Base-by-base conservation (phyloP, 2,329 filamentous ascomycete genomes). In the Aspergillus sp. region DNA sequence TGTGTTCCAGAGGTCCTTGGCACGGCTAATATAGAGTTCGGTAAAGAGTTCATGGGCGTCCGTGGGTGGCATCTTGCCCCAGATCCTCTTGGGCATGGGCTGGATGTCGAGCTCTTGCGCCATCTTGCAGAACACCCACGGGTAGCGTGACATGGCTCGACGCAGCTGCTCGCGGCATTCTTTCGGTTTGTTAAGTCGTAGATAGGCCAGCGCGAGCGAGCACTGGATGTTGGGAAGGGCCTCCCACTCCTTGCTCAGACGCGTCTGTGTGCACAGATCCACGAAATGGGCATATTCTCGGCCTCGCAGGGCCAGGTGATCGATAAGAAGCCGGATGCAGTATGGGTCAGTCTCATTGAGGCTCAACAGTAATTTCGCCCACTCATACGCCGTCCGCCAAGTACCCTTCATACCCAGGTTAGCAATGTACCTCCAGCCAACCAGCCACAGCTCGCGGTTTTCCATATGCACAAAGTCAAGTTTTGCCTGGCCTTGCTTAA, bases 401-500 rank as follows among this genome's bases (percentile, higher is more conserved):
- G 94, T 97, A n/a, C 93, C 92, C 68, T 96, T 94, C 78, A 92
- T 88, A 15, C 92, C 84, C 21, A 99, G 81, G 66, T 91, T 95
- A 67, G 86, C 87, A 69, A 98, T 89, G 70, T 97, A 97, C 67
- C 93, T 88, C 81, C 92, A 96, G 8, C 89, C 91, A 1, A 92
- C 91, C 38, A 98, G 86, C 88, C 91, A 97, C 65, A 99, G 88
- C 74, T 98, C 94, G 47, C 95, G 85, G 74, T 98, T 98, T 74
- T 96, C 93, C 0, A 90, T 89, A 39, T 91, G 83, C 19, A 83
- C 78, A 72, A 97, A 98, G 70, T 94, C 87, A 9, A 99, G 79
- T 15, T 91, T 85, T 5, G 92, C 93, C 66, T 88, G 88, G 36
- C 95, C 95, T 70, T 89, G 85, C 57, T 90, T 85, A 5, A 99